Conservation (phyloP, 2,329 filamentous ascomycete species). For the Colletotrichum falcatum region DNA sequence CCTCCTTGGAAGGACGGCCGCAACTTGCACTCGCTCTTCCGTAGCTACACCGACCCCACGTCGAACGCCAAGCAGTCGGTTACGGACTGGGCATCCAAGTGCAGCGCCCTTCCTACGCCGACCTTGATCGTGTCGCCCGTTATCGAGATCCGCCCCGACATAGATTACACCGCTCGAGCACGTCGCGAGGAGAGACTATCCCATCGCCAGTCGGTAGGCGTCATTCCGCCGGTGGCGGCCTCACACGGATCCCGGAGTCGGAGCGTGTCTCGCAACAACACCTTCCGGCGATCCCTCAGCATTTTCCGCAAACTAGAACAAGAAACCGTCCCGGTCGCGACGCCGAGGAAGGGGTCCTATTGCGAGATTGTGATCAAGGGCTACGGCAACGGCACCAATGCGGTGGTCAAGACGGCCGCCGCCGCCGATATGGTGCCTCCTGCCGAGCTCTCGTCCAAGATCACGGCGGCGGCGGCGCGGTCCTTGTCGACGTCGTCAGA, state of each 20-base stretch:
- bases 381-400: conserved; percentile 66
- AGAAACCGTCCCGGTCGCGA: conserved; percentile 11
- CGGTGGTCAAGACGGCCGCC: conserved; percentile 48
- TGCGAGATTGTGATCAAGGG: conserved; percentile 66
- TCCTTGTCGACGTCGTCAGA: conserved; percentile 43
- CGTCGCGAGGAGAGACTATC: conserved; percentile 47
- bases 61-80: conserved; percentile 33
- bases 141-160: conserved; percentile 64
- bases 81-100: conserved; percentile 23
- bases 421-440: neutral
- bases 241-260: conserved; percentile 45
- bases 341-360: conserved; percentile 47
- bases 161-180: conserved; percentile 64
- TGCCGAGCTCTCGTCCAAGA: neutral
- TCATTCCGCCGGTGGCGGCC: conserved; percentile 31
- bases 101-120: conserved; percentile 13
- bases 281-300: conserved; percentile 50
- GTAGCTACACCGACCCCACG: conserved; percentile 47
- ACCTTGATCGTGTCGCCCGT: neutral
- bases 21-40: conserved; percentile 46
- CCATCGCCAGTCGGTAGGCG: conserved; percentile 27
- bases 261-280: conserved; percentile 44
- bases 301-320: conserved; percentile 45
- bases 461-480: conserved; percentile 16
- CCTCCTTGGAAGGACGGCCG: conserved; percentile 60